These are phyloP conservation scores for Sordariomycetes sp. DNA, from an alignment of 2,329 filamentous ascomycete genomes.

Conservation along the genomic window DNA sequence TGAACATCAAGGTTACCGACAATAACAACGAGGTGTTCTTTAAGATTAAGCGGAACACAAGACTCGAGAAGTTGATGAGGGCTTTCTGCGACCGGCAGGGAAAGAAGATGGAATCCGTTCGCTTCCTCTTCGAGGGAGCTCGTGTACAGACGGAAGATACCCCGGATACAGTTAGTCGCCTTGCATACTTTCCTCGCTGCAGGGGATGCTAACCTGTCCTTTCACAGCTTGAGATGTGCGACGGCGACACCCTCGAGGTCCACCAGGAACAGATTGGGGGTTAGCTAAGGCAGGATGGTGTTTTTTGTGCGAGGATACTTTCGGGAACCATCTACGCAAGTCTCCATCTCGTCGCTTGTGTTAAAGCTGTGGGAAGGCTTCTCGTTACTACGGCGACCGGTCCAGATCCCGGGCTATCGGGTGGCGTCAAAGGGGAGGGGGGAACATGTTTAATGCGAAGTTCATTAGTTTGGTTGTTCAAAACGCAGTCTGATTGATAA, in stretches of 20 bases:
- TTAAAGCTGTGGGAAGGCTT: neutral
- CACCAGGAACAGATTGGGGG: slow-evolving; percentile 97
- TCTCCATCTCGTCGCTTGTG: neutral
- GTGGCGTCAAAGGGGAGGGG: neutral
- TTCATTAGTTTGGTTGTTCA: neutral
- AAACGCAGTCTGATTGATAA: neutral
- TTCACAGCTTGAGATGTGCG: slow-evolving; percentile 80
- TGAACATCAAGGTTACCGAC: slow-evolving; percentile 98
- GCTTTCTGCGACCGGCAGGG: slow-evolving; percentile 96
- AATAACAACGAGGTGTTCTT: slow-evolving; percentile 99
- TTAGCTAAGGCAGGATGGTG: neutral
- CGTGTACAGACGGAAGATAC: slow-evolving; percentile 82
- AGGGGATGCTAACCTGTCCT: neutral
- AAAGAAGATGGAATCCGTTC: slow-evolving; percentile 70
- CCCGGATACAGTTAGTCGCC: slow-evolving; percentile 65
- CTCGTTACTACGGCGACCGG: neutral
- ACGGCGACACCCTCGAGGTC: slow-evolving; percentile 92
- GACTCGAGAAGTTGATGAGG: slow-evolving; percentile 95
- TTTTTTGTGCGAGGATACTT: neutral
- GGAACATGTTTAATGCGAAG: neutral
- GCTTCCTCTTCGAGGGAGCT: slow-evolving; percentile 93
- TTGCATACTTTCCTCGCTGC: neutral
- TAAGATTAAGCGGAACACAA: slow-evolving; percentile 96
- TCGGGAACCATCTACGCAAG: neutral
- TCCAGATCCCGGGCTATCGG: neutral